These are phyloP conservation scores for Cryptomeria japonica DNA, from an alignment of 75 land plant genomes.

Conservation along the genomic window DNA sequence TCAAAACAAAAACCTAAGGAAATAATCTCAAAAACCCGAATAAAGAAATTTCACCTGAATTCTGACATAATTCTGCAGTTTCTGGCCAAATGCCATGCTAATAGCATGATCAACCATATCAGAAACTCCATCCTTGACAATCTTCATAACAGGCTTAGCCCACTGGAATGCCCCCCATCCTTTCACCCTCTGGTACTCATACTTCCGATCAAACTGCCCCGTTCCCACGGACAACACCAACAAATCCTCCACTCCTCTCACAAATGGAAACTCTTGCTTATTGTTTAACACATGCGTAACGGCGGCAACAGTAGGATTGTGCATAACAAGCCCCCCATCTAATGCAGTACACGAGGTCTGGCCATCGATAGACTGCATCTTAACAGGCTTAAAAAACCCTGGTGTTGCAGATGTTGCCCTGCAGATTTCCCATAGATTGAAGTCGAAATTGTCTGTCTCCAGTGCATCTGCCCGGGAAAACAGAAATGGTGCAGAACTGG, in stretches of 20 bases:
- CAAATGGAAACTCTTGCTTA: conserved; percentile 79
- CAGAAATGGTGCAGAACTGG: conserved; percentile 68
- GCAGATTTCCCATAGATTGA: conserved; percentile 72
- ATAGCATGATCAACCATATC: conserved; percentile 58
- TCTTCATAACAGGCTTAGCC: conserved; percentile 73
- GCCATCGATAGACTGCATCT: conserved; percentile 59
- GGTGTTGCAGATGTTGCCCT: conserved; percentile 54
- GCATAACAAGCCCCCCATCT: conserved; percentile 71
- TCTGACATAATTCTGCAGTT: conserved; percentile 1
- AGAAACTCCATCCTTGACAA: conserved; percentile 75
- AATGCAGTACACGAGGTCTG: conserved; percentile 45
- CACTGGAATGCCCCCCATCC: conserved; percentile 68
- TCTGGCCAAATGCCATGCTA: background rate
- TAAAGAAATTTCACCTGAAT: background rate
- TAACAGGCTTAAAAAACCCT: conserved; percentile 28
- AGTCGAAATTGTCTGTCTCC: conserved; percentile 75
- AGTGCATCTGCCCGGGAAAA: conserved; percentile 91
- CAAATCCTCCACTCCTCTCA: conserved; percentile 82
- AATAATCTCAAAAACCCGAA: background rate
- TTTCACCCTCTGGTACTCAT: conserved; percentile 18
- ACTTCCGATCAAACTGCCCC: conserved; percentile 53
- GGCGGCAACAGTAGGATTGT: conserved; percentile 84
- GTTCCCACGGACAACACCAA: conserved; percentile 88
- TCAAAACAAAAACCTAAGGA: too few species aligned
- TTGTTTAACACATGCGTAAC: conserved; percentile 83